These are phyloP conservation scores for Mortierella sp. DNA, from an alignment of 371 early-diverging fungal genomes.

Conservation along the genomic window DNA sequence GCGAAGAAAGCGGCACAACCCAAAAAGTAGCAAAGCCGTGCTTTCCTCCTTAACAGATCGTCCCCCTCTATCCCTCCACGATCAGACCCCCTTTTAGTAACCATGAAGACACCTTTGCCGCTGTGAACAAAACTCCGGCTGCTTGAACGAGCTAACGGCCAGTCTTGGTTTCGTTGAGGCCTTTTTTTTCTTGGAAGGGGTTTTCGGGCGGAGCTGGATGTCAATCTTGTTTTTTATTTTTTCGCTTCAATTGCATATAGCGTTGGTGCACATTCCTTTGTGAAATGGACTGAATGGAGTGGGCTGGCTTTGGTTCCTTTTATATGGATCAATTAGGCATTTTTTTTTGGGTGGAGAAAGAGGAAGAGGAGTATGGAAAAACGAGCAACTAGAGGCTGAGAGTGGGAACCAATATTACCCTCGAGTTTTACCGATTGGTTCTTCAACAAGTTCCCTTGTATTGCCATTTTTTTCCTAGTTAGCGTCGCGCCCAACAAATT, in stretches of 20 bases:
- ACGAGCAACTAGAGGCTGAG: background rate
- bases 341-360: background rate
- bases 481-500: background rate
- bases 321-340: background rate
- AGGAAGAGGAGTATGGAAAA: background rate
- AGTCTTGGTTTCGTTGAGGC: background rate
- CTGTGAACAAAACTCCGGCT: background rate
- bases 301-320: background rate
- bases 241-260: background rate
- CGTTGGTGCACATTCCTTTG: background rate
- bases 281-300: background rate
- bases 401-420: background rate
- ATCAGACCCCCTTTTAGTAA: background rate
- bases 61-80: background rate
- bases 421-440: background rate
- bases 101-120: background rate
- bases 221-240: background rate
- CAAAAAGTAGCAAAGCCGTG: background rate
- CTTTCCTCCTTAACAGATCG: background rate
- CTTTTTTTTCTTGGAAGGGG: background rate
- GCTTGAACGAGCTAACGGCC: background rate
- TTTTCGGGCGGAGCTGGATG: background rate
- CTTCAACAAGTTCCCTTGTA: too few species aligned
- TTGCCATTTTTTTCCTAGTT: background rate
- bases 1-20: background rate